Base-by-base conservation (phyloP, 1,139 yeast species). In the Eremothecium coryli region DNA sequence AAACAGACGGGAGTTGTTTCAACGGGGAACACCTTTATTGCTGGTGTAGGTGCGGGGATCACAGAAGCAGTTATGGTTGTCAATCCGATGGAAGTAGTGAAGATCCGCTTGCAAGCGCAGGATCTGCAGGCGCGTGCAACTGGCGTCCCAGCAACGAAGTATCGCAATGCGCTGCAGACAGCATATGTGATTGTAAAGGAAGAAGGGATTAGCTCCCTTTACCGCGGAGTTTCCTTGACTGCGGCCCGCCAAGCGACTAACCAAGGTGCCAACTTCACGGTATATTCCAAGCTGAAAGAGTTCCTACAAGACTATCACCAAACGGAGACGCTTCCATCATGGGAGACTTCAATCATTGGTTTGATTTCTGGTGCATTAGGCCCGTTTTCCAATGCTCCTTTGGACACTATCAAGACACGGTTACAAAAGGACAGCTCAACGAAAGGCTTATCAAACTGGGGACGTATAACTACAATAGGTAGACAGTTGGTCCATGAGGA, bases 191-290 rank as follows among this genome's bases (percentile, higher is more conserved):
- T 90, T 51, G 73, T 81, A 45, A 80, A 73, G 52, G 96, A 88
- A 62, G 98, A 90, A 66, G 98, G 98, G 32, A 68, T 84, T 52
- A 70, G 73, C 36, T 84, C 96, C 10, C 66, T 90, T 42, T 90
- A 90, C 69, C 73, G 96, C 58, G 98, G 98, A 58, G 97, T 90
- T 26, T 74, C 93, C 2, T 73, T 90, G 53, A 90, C 98, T 22
- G 95, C 96, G 32, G 95, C 95, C 16, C 79, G 98, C 66, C 98
- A 90, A 62, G 97, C 97, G 23, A 81, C 95, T 41, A 90, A 90
- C 68, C 98, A 90, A 64, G 98, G 97, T 67, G 97, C 93, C 35
- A 90, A 90, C 65, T 90, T 90, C 64, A 88, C 97, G 5, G 95
- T 86, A 18, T 90, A 88, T 66, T 82, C 95, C 18, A 81, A 82